A percentile compares a stretch with the other conserved stretches of the same genome.
Evolutionary conservation across 148 eudicot species (phyloP).

Genomic region (Rhododendron ferrugineum): DNA sequence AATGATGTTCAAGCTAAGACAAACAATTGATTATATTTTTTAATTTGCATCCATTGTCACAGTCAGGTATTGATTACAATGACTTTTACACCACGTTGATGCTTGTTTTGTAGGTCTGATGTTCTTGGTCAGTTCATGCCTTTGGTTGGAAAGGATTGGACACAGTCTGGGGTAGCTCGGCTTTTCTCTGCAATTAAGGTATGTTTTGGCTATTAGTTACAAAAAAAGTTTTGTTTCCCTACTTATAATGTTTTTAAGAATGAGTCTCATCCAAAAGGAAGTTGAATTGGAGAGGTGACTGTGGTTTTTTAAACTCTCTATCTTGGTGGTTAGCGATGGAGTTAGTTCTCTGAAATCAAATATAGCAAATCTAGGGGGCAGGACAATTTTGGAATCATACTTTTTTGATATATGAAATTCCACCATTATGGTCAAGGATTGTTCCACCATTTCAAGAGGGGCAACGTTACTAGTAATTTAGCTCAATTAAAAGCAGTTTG

Average conservation of each 20-base stretch:
- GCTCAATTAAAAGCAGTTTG: neutral
- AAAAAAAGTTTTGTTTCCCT: neutral
- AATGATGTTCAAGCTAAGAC: neutral
- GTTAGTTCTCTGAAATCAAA: neutral
- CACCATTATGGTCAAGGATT: neutral
- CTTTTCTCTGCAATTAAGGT: constrained; percentile 98
- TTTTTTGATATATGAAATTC: neutral
- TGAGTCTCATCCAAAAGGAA: neutral
- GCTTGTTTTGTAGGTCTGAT: constrained; percentile 66
- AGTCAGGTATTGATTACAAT: neutral
- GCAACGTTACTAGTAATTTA: neutral
- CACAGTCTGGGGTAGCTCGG: constrained; percentile 93
- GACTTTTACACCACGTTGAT: constrained; percentile 4
- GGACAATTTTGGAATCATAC: neutral
- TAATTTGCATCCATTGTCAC: neutral
- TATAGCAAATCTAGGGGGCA: neutral
- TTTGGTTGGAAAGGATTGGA: constrained; percentile 98
- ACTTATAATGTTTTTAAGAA: neutral
- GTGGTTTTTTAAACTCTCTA: neutral
- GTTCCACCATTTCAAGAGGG: neutral
- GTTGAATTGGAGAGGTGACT: neutral
- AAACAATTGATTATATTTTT: neutral
- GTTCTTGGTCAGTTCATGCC: constrained; percentile 99
- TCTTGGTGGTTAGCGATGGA: neutral
- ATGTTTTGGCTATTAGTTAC: neutral